Conservation (phyloP, 1,139 yeast species). For the Taphrina deformans region DNA sequence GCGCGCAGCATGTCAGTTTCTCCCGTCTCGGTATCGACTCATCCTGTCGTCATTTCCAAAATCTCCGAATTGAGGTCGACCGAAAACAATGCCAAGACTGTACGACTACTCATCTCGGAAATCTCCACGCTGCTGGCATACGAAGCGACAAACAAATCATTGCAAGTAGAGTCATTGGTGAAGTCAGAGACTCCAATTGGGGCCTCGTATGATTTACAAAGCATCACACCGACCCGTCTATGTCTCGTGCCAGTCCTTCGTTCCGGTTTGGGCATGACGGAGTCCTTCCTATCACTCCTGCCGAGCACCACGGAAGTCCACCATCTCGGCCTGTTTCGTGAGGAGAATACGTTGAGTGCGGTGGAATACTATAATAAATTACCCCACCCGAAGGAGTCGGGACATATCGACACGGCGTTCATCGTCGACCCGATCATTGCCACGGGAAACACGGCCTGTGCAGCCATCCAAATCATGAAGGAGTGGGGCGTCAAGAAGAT, state of each 20-base stretch:
- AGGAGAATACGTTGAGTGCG: slow-evolving; percentile 44
- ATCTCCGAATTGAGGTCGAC: slow-evolving; percentile 44
- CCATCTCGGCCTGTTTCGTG: slow-evolving; percentile 46
- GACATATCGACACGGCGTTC: slow-evolving; percentile 41
- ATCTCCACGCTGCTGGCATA: slow-evolving; percentile 44
- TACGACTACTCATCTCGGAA: slow-evolving; percentile 42
- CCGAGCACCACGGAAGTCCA: slow-evolving; percentile 45
- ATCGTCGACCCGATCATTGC: slow-evolving; percentile 47
- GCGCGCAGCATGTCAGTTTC: neutral
- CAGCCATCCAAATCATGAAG: slow-evolving; percentile 43
- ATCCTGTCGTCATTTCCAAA: slow-evolving; percentile 43
- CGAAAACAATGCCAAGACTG: slow-evolving; percentile 36
- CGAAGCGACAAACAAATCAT: slow-evolving; percentile 40
- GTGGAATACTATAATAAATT: slow-evolving; percentile 48
- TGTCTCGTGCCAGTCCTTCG: slow-evolving; percentile 45
- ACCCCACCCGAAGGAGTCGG: slow-evolving; percentile 35
- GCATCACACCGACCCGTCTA: slow-evolving; percentile 40
- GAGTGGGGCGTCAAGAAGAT: slow-evolving; percentile 47
- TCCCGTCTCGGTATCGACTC: slow-evolving; percentile 42
- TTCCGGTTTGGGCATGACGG: slow-evolving; percentile 46
- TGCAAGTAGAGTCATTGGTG: slow-evolving; percentile 2
- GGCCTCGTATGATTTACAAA: slow-evolving; percentile 37
- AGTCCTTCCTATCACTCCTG: slow-evolving; percentile 42
- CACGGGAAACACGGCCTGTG: slow-evolving; percentile 47
- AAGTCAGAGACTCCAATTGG: slow-evolving; percentile 41